These are phyloP conservation scores for Colletotrichum tanaceti DNA, from an alignment of 2,329 filamentous ascomycete species.

Conservation along the genomic window DNA sequence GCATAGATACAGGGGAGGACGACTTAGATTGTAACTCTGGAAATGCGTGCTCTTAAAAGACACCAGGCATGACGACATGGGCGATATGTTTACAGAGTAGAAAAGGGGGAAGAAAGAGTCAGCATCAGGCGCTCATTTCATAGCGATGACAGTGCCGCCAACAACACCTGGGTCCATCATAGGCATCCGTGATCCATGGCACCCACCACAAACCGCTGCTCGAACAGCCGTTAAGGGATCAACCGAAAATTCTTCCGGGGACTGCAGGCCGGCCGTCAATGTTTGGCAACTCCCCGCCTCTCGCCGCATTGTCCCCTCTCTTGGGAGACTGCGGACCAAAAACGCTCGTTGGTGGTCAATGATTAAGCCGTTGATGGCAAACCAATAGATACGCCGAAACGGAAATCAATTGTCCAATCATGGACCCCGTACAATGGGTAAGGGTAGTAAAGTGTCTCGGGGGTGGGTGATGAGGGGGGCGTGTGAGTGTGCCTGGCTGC, in stretches of 20 bases:
- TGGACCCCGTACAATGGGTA: slow-evolving; percentile 5
- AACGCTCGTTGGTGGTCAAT: no score
- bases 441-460: slow-evolving; percentile 15
- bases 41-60: no score
- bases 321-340: not conserved
- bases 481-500: not conserved
- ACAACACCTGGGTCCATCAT: no score
- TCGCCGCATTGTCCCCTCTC: not conserved
- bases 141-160: no score
- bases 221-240: not conserved
- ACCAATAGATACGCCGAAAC: not conserved
- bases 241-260: not conserved
- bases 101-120: no score
- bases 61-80: no score
- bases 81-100: no score
- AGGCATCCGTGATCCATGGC: not conserved
- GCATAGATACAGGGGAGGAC: no score
- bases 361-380: no score
- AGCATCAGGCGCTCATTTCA: no score
- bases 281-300: not conserved
- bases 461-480: slow-evolving; percentile 9
- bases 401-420: slow-evolving; percentile 5
- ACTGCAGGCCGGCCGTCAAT: not conserved
- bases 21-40: no score
- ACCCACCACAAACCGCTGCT: not conserved